Evolutionary conservation across 2,329 filamentous ascomycete species (phyloP).

Genomic region (Dothideomycetidae sp.): DNA sequence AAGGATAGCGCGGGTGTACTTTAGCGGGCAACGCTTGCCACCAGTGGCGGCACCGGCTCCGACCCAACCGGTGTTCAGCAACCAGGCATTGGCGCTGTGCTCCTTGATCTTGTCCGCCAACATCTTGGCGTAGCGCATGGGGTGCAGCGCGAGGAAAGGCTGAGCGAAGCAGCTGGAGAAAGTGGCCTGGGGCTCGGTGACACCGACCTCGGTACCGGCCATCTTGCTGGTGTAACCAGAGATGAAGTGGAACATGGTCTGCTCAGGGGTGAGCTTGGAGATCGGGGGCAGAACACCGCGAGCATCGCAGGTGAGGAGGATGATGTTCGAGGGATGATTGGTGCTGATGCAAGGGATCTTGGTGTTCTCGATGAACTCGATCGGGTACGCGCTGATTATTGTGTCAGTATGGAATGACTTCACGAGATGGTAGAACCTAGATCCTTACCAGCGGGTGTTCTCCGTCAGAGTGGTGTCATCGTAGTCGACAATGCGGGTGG

Average conservation of each 20-base stretch:
- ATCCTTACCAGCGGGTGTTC: slow-evolving; percentile 74
- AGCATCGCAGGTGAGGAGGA: slow-evolving; percentile 94
- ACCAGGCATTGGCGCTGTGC: slow-evolving; percentile 93
- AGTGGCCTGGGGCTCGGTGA: slow-evolving; percentile 93
- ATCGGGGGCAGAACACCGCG: slow-evolving; percentile 95
- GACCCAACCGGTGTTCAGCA: slow-evolving; percentile 97
- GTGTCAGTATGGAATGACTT: not conserved
- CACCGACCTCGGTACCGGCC: slow-evolving; percentile 94
- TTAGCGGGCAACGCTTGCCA: slow-evolving; percentile 89
- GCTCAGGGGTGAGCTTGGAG: slow-evolving; percentile 83
- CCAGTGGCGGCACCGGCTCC: slow-evolving; percentile 81
- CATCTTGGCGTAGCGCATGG: slow-evolving; percentile 98
- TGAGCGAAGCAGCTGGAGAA: slow-evolving; percentile 99
- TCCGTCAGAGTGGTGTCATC: slow-evolving; percentile 90
- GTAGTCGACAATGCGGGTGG: slow-evolving; percentile 83
- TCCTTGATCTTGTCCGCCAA: slow-evolving; percentile 92
- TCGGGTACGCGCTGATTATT: slow-evolving; percentile 62
- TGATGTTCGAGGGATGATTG: slow-evolving; percentile 90
- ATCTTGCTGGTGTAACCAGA: slow-evolving; percentile 99
- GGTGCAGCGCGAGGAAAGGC: slow-evolving; percentile 95
- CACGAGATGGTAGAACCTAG: not conserved
- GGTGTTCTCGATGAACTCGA: slow-evolving; percentile 97
- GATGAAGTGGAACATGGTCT: slow-evolving; percentile 99
- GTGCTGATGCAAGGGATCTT: slow-evolving; percentile 90
- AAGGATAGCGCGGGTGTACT: slow-evolving; percentile 96